A percentile compares a stretch with the other conserved stretches of the same genome.
These are phyloP conservation scores for Aspergillus terreus DNA, from an alignment of 2,329 filamentous ascomycete genomes.

Conservation along the genomic window DNA sequence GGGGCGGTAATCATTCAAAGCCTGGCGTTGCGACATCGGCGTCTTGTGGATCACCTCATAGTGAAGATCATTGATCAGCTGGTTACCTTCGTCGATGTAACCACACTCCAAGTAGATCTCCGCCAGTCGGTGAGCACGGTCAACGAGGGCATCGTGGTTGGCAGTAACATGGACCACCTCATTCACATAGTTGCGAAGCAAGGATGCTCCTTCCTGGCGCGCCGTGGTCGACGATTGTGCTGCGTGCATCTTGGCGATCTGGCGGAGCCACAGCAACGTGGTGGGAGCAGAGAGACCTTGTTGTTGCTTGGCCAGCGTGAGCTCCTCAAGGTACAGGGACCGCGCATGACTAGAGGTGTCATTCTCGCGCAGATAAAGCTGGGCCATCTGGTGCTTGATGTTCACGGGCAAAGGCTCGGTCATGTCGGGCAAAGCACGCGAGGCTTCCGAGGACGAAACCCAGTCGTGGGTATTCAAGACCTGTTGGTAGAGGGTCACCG, in stretches of 20 bases:
- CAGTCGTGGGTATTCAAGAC: slow-evolving; percentile 40
- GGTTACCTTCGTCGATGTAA: slow-evolving; percentile 38
- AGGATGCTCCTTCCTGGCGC: slow-evolving; percentile 32
- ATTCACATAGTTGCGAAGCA: slow-evolving; percentile 40
- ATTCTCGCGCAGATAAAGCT: slow-evolving; percentile 44
- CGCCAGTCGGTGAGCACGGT: slow-evolving; percentile 46
- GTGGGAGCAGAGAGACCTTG: slow-evolving; percentile 46
- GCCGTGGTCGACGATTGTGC: slow-evolving; percentile 38
- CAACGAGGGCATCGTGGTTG: slow-evolving; percentile 42
- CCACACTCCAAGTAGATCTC: slow-evolving; percentile 44
- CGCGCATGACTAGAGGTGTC: slow-evolving; percentile 37
- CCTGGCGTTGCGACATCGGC: slow-evolving; percentile 22
- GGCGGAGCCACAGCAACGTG: slow-evolving; percentile 43
- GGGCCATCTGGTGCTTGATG: slow-evolving; percentile 50
- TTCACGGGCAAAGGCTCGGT: slow-evolving; percentile 38
- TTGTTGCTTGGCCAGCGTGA: slow-evolving; percentile 41
- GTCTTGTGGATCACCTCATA: slow-evolving; percentile 49
- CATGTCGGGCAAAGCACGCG: slow-evolving; percentile 29
- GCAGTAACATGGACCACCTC: slow-evolving; percentile 41
- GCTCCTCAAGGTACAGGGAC: slow-evolving; percentile 41
- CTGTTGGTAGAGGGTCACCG: slow-evolving; percentile 46
- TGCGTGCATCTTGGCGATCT: slow-evolving; percentile 43
- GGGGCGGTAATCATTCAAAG: slow-evolving; percentile 32
- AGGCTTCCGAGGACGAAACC: slow-evolving; percentile 28
- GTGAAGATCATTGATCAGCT: slow-evolving; percentile 46